Evolutionary conservation across 495 filamentous ascomycete species (phyloP).

Genomic region (Penicillium psychrofluorescens): DNA sequence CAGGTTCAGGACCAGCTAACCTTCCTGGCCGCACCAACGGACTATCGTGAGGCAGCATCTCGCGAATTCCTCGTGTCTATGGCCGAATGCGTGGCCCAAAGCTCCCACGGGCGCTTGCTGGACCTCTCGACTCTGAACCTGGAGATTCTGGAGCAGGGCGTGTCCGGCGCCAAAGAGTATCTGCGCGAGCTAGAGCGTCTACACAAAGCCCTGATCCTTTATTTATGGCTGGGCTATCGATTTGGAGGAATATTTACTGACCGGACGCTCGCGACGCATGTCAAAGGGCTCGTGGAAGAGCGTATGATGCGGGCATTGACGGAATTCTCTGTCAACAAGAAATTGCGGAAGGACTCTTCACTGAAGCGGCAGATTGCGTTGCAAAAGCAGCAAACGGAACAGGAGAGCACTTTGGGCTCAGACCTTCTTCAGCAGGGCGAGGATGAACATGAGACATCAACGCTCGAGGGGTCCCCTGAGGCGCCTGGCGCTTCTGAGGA

Average conservation of each 20-base stretch:
- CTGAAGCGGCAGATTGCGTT: constrained; percentile 34
- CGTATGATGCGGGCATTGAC: constrained; percentile 64
- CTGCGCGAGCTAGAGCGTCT: constrained; percentile 62
- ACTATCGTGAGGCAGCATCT: constrained; percentile 9
- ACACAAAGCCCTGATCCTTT: constrained; percentile 76
- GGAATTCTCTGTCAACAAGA: constrained; percentile 45
- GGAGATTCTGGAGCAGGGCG: constrained; percentile 55
- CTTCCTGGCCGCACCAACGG: constrained; percentile 64
- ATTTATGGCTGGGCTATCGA: constrained; percentile 75
- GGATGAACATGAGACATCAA: too few species aligned
- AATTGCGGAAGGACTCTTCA: constrained; percentile 35
- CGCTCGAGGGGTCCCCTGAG: too few species aligned
- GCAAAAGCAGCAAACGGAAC: constrained; percentile 29
- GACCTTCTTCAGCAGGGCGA: too few species aligned
- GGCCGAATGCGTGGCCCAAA: constrained; percentile 59
- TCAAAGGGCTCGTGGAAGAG: constrained; percentile 71
- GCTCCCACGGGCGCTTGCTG: constrained; percentile 54
- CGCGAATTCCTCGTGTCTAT: constrained; percentile 45
- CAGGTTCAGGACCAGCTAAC: constrained; percentile 63
- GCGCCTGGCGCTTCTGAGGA: neutral
- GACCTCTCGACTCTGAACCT: constrained; percentile 58
- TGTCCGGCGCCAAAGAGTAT: constrained; percentile 39
- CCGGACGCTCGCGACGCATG: constrained; percentile 67
- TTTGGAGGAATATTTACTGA: constrained; percentile 73
- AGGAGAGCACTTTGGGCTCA: constrained; percentile 11